Base-by-base conservation (phyloP, 352 stramenopile genomes). In the Phytopythium kandeliae region DNA sequence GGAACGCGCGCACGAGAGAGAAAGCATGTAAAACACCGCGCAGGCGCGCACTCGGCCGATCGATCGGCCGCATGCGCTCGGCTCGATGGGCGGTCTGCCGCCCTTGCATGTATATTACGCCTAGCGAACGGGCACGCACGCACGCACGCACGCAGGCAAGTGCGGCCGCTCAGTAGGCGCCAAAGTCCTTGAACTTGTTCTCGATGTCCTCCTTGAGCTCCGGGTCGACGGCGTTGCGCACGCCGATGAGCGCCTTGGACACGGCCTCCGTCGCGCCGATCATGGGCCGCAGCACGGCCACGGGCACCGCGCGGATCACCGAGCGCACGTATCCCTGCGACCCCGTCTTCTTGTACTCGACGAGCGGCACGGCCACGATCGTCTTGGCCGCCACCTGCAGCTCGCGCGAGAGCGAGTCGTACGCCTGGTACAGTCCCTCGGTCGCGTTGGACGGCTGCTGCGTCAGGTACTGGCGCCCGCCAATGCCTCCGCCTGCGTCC, bases 161-260 rank as follows among this genome's bases (percentile, higher is more conserved):
- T 9, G 9, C 28, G 4, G 28, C 9, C 30, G 30, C 48, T 71
- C 44, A 76, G 34, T 66, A 71, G 17, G 56, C 52, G 25, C 80
- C 74, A 51, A 91, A 87, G 67, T 95, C 82, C 74, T 95, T 95
- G 54, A 94, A 95, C 66, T 95, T 95, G 67, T 95, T 95, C 67
- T 92, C 81, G 42, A 95, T 92, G 60, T 95, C 83, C 54, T 95
- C 85, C 58, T 92, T 95, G 37, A 94, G 70, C 61, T 95, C 85
- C 31, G 85, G 85, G 50, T 94, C 83, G 48, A 95, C 83, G 4
- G 78, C 79, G 51, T 95, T 95, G 57, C 85, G 82, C 19, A 92
- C 83, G 16, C 85, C 85, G 49, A 94, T 92, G 15, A 95, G 63
- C 48, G 85, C 83, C 53, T 92, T 91, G 37, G 85, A 89, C 54